Evolutionary conservation across 1,139 yeast genomes (phyloP).

Genomic region (Blastobotrys malaysiensis): DNA sequence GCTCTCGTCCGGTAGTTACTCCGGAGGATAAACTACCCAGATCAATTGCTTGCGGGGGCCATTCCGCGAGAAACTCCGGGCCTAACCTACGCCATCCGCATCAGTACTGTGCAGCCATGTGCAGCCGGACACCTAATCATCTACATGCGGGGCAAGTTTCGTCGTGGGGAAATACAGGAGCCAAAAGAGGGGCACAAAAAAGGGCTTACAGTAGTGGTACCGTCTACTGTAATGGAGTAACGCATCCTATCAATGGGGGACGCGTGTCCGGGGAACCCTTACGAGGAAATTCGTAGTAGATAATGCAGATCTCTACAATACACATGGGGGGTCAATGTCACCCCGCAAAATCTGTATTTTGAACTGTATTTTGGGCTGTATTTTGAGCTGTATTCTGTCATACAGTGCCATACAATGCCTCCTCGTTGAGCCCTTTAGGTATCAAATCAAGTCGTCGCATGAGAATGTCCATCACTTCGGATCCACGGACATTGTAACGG

Average conservation of each 20-base stretch:
- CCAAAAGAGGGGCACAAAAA: too few relatives aligned
- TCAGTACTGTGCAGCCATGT: too few relatives aligned
- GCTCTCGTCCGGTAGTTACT: background rate
- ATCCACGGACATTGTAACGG: conserved; percentile 46
- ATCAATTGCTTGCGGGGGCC: background rate
- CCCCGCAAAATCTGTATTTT: background rate
- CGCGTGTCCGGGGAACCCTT: too few relatives aligned
- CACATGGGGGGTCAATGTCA: background rate
- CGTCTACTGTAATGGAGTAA: too few relatives aligned
- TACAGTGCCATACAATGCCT: background rate
- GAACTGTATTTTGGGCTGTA: too few relatives aligned
- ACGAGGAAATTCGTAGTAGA: too few relatives aligned
- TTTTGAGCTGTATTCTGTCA: background rate
- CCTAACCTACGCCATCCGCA: too few relatives aligned
- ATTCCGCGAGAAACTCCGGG: background rate
- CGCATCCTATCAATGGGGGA: too few relatives aligned
- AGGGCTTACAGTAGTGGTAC: too few relatives aligned
- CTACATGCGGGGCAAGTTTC: too few relatives aligned
- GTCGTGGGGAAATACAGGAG: too few relatives aligned
- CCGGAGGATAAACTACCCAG: background rate
- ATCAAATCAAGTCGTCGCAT: background rate
- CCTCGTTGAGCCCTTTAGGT: background rate
- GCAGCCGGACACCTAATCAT: too few relatives aligned
- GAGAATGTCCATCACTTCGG: conserved; percentile 22
- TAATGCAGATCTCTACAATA: background rate